phyloP scores from a whole-genome alignment of 2,329 filamentous ascomycete genomes.

The Alternaria arborescens region DNA sequence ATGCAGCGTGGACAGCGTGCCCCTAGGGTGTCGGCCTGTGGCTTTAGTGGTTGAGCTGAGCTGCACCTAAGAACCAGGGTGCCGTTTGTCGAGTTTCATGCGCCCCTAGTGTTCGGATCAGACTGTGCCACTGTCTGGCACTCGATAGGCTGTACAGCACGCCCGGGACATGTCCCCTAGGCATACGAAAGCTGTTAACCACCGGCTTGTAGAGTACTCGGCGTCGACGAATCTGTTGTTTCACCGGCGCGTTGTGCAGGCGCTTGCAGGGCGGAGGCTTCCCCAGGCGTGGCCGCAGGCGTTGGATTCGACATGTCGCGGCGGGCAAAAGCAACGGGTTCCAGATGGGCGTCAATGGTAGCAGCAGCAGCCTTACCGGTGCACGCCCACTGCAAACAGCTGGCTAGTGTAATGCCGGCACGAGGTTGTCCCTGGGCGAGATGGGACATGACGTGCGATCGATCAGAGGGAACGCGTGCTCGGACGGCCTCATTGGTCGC shows the following conservation, averaged over 20 bases:
- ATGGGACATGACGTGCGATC: conserved; percentile 29
- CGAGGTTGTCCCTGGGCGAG: conserved; percentile 28
- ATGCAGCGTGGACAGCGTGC: conserved; percentile 9
- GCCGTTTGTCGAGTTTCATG: conserved; percentile 29
- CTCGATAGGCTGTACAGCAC: conserved; percentile 22
- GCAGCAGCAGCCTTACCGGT: conserved; percentile 17
- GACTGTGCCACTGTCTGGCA: background rate
- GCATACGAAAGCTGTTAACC: conserved; percentile 21
- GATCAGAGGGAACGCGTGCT: conserved; percentile 29
- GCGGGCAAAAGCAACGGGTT: conserved; percentile 16
- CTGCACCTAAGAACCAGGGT: conserved; percentile 16
- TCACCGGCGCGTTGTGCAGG: conserved; percentile 26
- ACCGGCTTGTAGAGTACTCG: conserved; percentile 16
- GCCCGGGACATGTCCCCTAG: conserved; percentile 8
- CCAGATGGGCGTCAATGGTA: conserved; percentile 27
- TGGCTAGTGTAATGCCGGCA: conserved; percentile 31
- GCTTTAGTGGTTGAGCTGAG: conserved; percentile 20
- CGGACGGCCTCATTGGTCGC: conserved; percentile 30
- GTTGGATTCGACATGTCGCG: background rate
- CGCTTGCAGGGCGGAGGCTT: background rate
- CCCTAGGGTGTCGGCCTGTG: conserved; percentile 9
- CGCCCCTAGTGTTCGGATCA: conserved; percentile 24
- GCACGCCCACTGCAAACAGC: conserved; percentile 29
- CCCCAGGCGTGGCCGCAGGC: conserved; percentile 9
- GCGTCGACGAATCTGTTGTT: conserved; percentile 18